Evolutionary conservation across 2,329 filamentous ascomycete genomes (phyloP).

Genomic region (Zalaria sp.): DNA sequence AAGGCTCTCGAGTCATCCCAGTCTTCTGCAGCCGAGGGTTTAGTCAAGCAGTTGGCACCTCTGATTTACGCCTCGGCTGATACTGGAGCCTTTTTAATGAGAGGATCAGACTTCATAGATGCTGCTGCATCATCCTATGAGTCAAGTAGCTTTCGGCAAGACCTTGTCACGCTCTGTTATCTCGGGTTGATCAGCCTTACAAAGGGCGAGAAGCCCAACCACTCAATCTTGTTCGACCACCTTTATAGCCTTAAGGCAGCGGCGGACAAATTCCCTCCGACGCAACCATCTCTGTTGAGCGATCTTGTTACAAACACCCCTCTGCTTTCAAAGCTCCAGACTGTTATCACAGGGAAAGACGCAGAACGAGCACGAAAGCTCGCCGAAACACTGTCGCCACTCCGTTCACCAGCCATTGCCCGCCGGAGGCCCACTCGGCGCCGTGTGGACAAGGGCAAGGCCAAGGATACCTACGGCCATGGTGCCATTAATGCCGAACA

Average conservation of each 20-base stretch:
- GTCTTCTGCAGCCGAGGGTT: conserved; percentile 39
- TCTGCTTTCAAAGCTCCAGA: conserved; percentile 49
- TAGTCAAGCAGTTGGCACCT: conserved; percentile 46
- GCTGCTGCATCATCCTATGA: conserved; percentile 53
- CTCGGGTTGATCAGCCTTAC: conserved; percentile 60
- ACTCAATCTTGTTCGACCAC: conserved; percentile 66
- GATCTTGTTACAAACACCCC: conserved; percentile 73
- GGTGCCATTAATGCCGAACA: conserved; percentile 31
- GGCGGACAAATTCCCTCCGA: conserved; percentile 45
- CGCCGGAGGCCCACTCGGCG: conserved; percentile 37
- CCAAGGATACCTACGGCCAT: conserved; percentile 22
- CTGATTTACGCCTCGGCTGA: conserved; percentile 48
- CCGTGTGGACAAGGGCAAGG: conserved; percentile 55
- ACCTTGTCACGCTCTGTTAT: conserved; percentile 60
- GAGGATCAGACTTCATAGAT: conserved; percentile 79
- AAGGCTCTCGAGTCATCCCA: conserved; percentile 49
- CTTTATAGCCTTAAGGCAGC: conserved; percentile 66
- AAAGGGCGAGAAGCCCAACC: conserved; percentile 51
- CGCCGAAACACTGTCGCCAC: conserved; percentile 45
- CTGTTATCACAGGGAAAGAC: conserved; percentile 36
- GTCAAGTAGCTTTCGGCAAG: conserved; percentile 51
- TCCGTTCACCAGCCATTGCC: conserved; percentile 40
- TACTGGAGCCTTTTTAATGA: conserved; percentile 51
- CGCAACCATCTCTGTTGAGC: conserved; percentile 51
- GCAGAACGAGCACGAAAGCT: conserved; percentile 45